phyloP scores from a whole-genome alignment of 1,284 basidiomycete genomes.

The Moesziomyces sp. region DNA sequence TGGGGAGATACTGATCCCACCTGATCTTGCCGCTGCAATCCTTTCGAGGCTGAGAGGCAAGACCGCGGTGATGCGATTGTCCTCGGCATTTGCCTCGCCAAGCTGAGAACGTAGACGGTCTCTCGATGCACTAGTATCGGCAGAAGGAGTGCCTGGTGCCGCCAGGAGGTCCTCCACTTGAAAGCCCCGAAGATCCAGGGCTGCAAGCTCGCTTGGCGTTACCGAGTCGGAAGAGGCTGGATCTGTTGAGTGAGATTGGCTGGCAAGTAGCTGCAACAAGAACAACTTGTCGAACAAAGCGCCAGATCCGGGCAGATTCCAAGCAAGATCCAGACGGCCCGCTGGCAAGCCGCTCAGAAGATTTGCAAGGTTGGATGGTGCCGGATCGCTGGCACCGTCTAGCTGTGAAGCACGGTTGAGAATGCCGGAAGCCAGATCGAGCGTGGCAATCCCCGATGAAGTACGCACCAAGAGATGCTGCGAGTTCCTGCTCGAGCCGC shows the following conservation, averaged over 20 bases:
- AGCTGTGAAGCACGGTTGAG: conserved; percentile 7
- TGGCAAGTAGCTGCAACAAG: conserved; percentile 9
- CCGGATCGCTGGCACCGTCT: background rate
- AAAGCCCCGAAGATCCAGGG: conserved; percentile 13
- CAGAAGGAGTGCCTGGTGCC: background rate
- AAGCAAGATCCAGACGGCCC: conserved; percentile 15
- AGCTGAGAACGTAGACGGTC: too few species aligned
- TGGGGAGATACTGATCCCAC: conserved; percentile 15
- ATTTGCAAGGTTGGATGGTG: background rate
- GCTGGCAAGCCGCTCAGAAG: background rate
- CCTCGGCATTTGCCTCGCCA: background rate
- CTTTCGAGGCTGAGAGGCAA: conserved; percentile 46
- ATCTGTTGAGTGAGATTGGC: background rate
- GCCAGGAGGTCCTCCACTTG: conserved; percentile 16
- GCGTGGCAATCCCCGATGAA: conserved; percentile 3
- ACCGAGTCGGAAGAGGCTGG: background rate
- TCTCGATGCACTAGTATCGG: background rate
- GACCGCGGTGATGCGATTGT: conserved; percentile 17
- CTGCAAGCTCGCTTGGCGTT: conserved; percentile 7
- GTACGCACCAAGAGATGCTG: conserved; percentile 19
- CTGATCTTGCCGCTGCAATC: conserved; percentile 25
- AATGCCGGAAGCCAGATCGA: conserved; percentile 3
- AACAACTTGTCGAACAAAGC: conserved; percentile 24
- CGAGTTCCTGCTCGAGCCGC: conserved; percentile 19
- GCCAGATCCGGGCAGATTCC: conserved; percentile 29